Percentiles rank a stretch among this genome's conserved stretches.
Evolutionary conservation across 768 basidiomycete genomes (phyloP).

Genomic region (Boletus reticuloceps): DNA sequence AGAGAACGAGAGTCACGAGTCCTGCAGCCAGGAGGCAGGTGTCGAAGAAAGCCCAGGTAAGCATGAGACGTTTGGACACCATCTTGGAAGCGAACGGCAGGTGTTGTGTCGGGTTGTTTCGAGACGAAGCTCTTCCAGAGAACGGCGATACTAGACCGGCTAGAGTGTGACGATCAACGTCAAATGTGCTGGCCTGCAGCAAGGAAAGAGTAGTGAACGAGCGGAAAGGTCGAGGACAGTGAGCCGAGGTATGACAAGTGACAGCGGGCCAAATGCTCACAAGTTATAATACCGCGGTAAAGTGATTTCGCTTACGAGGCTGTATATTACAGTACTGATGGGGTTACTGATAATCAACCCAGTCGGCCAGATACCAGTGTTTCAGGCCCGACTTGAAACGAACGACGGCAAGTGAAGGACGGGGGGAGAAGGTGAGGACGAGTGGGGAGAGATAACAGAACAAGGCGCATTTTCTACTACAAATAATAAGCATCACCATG

Average conservation of each 20-base stretch:
- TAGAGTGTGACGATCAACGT: slow-evolving; percentile 67
- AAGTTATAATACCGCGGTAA: neutral
- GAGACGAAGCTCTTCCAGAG: slow-evolving; percentile 49
- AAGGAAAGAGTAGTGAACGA: neutral
- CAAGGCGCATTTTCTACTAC: no score
- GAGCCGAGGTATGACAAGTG: neutral
- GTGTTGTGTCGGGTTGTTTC: slow-evolving; percentile 3
- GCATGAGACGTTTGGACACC: slow-evolving; percentile 71
- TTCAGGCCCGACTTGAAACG: neutral
- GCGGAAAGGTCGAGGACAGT: neutral
- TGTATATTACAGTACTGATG: neutral
- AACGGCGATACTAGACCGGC: slow-evolving; percentile 43
- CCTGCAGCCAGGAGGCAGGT: slow-evolving; percentile 70
- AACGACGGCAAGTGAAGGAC: neutral
- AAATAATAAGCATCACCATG: no score
- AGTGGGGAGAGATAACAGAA: neutral
- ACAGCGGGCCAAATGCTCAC: slow-evolving; percentile 15
- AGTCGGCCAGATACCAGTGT: neutral
- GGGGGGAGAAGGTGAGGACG: neutral
- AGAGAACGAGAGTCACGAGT: slow-evolving; percentile 58
- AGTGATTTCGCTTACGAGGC: no score
- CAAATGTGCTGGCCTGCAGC: slow-evolving; percentile 48
- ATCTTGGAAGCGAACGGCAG: slow-evolving; percentile 35
- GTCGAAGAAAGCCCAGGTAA: slow-evolving; percentile 72
- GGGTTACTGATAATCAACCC: neutral